Conservation (phyloP, 1,284 basidiomycete genomes). For the Leccinum huronense region DNA sequence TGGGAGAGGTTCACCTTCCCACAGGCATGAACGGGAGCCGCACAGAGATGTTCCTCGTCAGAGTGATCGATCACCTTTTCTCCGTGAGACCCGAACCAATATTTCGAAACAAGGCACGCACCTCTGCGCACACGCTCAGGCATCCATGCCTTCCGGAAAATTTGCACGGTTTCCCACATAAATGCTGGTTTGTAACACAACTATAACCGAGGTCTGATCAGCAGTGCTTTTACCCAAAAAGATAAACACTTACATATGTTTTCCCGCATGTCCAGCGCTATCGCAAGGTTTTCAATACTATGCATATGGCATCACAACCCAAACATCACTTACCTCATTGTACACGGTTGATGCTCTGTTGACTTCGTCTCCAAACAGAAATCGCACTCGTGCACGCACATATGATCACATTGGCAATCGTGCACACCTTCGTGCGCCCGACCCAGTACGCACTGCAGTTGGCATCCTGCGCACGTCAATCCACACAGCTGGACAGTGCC, state of each 20-base stretch:
- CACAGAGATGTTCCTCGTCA: constrained; percentile 52
- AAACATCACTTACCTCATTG: constrained; percentile 42
- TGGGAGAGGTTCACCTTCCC: constrained; percentile 41
- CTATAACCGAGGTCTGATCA: constrained; percentile 30
- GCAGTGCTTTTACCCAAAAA: neutral
- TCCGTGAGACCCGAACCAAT: neutral
- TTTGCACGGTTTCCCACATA: constrained; percentile 50
- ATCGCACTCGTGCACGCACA: constrained; percentile 44
- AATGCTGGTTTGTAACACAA: constrained; percentile 48
- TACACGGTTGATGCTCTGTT: constrained; percentile 37
- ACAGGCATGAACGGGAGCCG: constrained; percentile 53
- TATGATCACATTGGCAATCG: constrained; percentile 49
- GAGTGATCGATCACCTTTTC: constrained; percentile 43
- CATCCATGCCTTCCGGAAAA: constrained; percentile 48
- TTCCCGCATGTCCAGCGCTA: constrained; percentile 57
- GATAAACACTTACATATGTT: constrained; percentile 48
- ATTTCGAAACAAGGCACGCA: constrained; percentile 16
- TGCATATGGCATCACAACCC: neutral
- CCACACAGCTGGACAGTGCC: constrained; percentile 49
- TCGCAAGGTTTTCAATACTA: neutral
- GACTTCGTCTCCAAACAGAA: constrained; percentile 40
- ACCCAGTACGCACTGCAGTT: constrained; percentile 46
- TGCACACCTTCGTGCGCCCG: constrained; percentile 48
- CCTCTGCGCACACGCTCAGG: constrained; percentile 49
- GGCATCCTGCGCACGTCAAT: constrained; percentile 45